These are phyloP conservation scores for Aspergillus ellipticus DNA, from an alignment of 495 filamentous ascomycete species.

Conservation along the genomic window DNA sequence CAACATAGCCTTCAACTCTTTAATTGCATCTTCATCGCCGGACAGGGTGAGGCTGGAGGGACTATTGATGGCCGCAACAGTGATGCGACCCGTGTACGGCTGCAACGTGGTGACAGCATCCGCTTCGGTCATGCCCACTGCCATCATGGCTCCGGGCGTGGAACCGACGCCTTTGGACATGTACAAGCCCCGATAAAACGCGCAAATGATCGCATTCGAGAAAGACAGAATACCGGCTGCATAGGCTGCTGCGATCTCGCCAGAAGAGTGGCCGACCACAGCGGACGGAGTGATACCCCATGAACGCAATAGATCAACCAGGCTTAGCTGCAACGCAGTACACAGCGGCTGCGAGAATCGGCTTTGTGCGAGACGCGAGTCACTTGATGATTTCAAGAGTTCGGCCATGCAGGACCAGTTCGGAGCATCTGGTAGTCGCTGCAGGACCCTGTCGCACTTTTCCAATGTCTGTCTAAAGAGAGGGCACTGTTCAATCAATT, in stretches of 20 bases:
- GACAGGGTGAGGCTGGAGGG: slow-evolving; percentile 38
- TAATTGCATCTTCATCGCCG: slow-evolving; percentile 18
- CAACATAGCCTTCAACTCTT: slow-evolving; percentile 15
- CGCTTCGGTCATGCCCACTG: slow-evolving; percentile 11
- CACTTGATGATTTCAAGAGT: not conserved
- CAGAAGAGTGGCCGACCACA: not conserved
- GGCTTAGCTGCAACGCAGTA: not conserved
- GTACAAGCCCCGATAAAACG: not conserved
- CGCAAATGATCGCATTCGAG: not conserved
- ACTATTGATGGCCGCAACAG: slow-evolving; percentile 40
- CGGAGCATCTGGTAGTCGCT: not conserved
- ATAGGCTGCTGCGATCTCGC: slow-evolving; percentile 6
- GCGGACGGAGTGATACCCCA: not conserved
- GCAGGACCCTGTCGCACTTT: not conserved
- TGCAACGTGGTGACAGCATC: not conserved
- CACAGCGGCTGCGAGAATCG: not conserved
- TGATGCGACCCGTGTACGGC: not conserved
- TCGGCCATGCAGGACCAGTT: slow-evolving; percentile 1
- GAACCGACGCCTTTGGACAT: not conserved
- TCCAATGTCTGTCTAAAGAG: slow-evolving; percentile 17
- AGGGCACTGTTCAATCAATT: slow-evolving; percentile 21
- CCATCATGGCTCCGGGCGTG: slow-evolving; percentile 14
- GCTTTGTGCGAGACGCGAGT: not conserved
- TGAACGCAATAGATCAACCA: not conserved
- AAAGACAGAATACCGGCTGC: not conserved